Evolutionary conservation across 106 monocot species (phyloP), one percentile per base, ranked within the genome.

Genomic region (Platanthera zijinensis): DNA sequence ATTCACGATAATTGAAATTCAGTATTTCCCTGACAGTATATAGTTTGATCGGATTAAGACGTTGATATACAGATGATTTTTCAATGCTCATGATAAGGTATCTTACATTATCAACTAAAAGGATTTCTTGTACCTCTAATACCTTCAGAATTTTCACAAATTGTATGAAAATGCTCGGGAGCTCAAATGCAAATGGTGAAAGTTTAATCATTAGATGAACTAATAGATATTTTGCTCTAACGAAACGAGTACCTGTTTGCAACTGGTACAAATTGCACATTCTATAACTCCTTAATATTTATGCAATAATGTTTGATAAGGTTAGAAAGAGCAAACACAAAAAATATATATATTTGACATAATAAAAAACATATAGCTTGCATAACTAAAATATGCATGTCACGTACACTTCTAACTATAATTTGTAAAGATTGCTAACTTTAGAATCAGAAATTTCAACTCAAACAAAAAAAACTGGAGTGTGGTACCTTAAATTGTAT

Each of bases 181-280:
- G 91, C 69, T 99, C 92, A 87, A 99, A 99, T 63, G 88, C 94
- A 90, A 99, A 99, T 68, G 99, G 99, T 74, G 99, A 91, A 52
- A 99, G 86, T 53, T 94, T 99, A 72, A 89, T 76, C 49, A 88
- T 80, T 50, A 99, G 70, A 49, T 86, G 99, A 77, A 88, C 94
- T 78, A 99, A 94, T 6, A 99, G 80, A 81, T 88, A 89, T 47
- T 86, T 88, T 45, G 69, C 94, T 3, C 83, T 82, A 48, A 88
- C 94, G 53, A 94, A 85, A 74, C 99, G 99, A 79, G 99, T 94
- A 32, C 99, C 99, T n/a, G 90, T 99, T 99, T 77, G 99, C 91
- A 74, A 94, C 99, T 19, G 99, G 99, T 57, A 94, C 74, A 79
- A 99, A 94, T 85, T 91, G 71, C 56, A 90, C 84, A 75, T 85